Conservation (phyloP, 2,329 filamentous ascomycete species). For the Lizonia empirigonia region DNA sequence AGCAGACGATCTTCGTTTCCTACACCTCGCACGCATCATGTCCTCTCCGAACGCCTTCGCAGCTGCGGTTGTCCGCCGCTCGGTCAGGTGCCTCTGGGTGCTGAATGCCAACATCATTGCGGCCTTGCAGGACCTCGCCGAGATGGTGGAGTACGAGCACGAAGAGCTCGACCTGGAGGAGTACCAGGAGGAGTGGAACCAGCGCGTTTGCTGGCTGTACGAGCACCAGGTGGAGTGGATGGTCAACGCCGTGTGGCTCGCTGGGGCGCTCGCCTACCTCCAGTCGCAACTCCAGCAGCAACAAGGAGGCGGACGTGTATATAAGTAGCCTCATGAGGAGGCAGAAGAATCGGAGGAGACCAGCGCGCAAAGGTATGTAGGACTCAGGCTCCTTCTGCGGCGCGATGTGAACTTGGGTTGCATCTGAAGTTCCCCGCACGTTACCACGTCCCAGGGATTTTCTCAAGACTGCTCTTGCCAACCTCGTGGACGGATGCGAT, state of each 20-base stretch:
- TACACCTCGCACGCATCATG: neutral
- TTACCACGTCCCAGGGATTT: no score
- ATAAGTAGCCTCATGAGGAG: no score
- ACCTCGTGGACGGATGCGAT: no score
- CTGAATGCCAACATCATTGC: neutral
- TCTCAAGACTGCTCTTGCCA: neutral
- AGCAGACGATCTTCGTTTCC: neutral
- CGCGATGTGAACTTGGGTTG: neutral
- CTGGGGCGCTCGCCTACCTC: neutral
- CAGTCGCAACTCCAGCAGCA: neutral
- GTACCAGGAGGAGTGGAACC: neutral
- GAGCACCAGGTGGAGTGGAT: neutral
- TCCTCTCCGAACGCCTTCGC: neutral
- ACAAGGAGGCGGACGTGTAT: neutral
- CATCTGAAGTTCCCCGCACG: neutral
- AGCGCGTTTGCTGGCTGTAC: no score
- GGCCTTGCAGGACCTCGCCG: neutral
- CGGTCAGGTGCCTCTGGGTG: neutral
- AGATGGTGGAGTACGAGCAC: neutral
- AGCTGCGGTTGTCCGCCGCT: neutral
- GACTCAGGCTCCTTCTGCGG: neutral
- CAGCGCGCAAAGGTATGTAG: neutral
- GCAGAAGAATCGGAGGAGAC: neutral
- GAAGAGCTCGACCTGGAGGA: neutral
- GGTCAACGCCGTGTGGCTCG: neutral